phyloP scores from a whole-genome alignment of 176 grass and related monocot species.

The Rhynchospora tenuis region DNA sequence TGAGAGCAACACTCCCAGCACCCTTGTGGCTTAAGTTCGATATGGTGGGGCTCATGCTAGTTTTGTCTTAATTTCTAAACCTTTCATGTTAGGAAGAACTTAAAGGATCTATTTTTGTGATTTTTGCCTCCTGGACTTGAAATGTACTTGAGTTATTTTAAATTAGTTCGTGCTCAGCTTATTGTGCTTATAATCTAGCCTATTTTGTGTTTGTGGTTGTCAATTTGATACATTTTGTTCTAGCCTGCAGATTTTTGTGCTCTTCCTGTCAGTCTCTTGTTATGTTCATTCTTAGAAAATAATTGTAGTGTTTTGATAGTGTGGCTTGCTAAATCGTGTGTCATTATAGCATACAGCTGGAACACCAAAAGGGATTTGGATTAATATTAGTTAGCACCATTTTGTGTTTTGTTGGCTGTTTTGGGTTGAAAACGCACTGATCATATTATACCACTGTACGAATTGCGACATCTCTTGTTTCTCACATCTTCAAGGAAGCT shows the following conservation, averaged over 20 bases:
- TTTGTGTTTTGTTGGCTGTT: too few relatives aligned
- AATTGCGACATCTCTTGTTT: too few relatives aligned
- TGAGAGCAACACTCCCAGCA: slow-evolving; percentile 55
- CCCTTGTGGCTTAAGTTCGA: slow-evolving; percentile 55
- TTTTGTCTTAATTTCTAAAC: slow-evolving; percentile 4
- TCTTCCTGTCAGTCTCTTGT: background rate
- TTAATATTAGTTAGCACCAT: too few relatives aligned
- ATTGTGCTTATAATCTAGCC: background rate
- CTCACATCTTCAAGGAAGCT: too few relatives aligned
- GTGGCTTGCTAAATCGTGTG: background rate
- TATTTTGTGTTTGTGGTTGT: background rate
- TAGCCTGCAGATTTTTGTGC: background rate
- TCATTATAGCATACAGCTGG: too few relatives aligned
- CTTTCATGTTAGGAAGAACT: slow-evolving; percentile 15
- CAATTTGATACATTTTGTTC: background rate
- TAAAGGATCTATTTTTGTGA: background rate
- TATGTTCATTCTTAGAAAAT: background rate
- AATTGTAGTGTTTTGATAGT: background rate
- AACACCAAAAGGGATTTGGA: background rate
- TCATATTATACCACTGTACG: too few relatives aligned
- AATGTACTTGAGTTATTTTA: background rate
- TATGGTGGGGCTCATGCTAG: background rate
- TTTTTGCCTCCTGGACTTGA: background rate
- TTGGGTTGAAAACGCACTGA: too few relatives aligned
- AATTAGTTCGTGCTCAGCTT: background rate